Evolutionary conservation across 2,329 filamentous ascomycete genomes (phyloP), one percentile per base, ranked within the genome.

Genomic region (Venturia asperata): DNA sequence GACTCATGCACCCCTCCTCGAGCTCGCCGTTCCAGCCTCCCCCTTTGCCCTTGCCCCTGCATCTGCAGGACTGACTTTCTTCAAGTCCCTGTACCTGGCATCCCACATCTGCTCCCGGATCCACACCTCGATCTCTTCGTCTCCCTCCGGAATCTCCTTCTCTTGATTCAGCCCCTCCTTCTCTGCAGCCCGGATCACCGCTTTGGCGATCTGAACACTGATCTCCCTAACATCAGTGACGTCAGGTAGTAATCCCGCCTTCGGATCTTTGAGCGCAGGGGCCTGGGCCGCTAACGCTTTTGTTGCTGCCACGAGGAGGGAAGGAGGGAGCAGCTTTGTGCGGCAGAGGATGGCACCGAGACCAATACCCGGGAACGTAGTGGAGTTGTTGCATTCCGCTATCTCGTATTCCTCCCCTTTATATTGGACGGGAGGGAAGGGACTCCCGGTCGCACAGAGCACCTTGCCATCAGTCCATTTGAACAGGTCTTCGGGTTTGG

Each of bases 381-480:
- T 89, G 0, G 86, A 89, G 77, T 96, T 96, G 77, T 96, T 96
- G 77, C 92, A 96, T 75, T 96, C 91, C 30, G 90, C 90, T 21
- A 86, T 80, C 52, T 85, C 82, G 64, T 82, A 81, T 69, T 80
- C 78, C 52, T 76, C 77, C 0, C 83, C 83, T 19, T 81, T 75
- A 64, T 82, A 83, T 62, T 83, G 83, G 17, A 94, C 90, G 0
- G 91, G 87, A 1, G 84, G 81, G 73, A 95, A 96, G 0, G 92
- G 91, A 10, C 87, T 91, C 5, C 92, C 92, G 0, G 92, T 96
- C 0, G 92, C 90, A 4, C 94, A 86, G 3, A 96, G 81, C 0
- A 86, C 91, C 68, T 85, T 86, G 1, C 91, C 91, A 55, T 88
- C 77, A 0, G 90, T 93, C 92, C 91, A 96, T 2, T 84, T 75